Evolutionary conservation across 2,329 filamentous ascomycete genomes (phyloP), one percentile per base, ranked within the genome.

Genomic region (Laburnicola sp.): DNA sequence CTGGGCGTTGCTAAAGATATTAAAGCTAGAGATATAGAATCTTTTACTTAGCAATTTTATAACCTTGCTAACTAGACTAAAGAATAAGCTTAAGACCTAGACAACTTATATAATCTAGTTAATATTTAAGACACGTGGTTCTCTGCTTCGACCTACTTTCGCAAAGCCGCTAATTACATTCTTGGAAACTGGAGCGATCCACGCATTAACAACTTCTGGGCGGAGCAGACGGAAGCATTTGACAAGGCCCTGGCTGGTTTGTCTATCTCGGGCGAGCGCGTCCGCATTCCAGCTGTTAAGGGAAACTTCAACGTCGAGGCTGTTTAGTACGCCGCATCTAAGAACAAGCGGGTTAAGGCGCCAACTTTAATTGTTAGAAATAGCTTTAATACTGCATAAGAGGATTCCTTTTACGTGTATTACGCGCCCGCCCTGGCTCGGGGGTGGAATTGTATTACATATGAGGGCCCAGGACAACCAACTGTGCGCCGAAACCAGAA

Each of bases 401-500:
- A 70, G 45, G 68, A 70, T 30, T 52, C 56, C 5, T 64, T 56
- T 35, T 65, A 66, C 50, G 55, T 53, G 1, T 56, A 62, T 42
- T 64, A 57, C 9, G 55, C 64, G n/a, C 53, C 64, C 3, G 67
- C 62, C 2, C 41, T 71, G 11, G 57, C 56, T 22, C 56, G 69
- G n/a, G 68, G 67, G 10, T 72, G 62, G 47, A 69, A 68, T 46
- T 58, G 65, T 28, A 49, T 72, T 28, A 57, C 60, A n/a, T 73
- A 68, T 50, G 68, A 73, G 51, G 69, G 69, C 1, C 68, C 68
- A 1, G 70, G 70, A 6, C 70, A 72, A 32, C 60, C 58, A 0
- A 53, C 58, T 6, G 64, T 64, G 22, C 54, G 63, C 6, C 53
- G 62, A 16, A 37, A 57, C 22, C 59, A 68, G 37, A 48, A 57